Conservation (phyloP, 345 rosid species). For the Barbarea vulgaris region DNA sequence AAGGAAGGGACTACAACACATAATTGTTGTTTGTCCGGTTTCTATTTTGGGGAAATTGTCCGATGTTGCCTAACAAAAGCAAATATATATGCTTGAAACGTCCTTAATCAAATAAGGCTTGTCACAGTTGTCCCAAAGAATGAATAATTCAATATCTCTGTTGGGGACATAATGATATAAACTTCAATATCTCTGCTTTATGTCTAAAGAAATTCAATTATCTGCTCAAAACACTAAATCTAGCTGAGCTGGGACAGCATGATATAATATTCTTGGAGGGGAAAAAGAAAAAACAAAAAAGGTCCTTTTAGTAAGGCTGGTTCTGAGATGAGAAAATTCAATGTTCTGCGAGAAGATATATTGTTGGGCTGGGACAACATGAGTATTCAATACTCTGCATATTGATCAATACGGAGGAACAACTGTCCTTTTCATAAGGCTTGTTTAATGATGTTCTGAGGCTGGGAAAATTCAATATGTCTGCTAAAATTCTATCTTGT, state of each 20-base stretch:
- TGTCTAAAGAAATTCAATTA: neutral
- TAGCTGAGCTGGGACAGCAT: too few species aligned
- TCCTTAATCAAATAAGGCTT: neutral
- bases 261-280: too few species aligned
- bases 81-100: neutral
- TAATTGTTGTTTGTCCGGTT: neutral
- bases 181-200: neutral
- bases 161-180: neutral
- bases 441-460: neutral
- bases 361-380: too few species aligned
- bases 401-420: too few species aligned
- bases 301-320: too few species aligned
- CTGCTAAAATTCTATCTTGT: too few species aligned
- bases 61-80: neutral
- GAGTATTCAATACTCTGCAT: too few species aligned
- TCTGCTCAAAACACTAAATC: too few species aligned
- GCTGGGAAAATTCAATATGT: neutral
- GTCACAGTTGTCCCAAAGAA: neutral
- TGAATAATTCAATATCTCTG: neutral
- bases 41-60: neutral
- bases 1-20: neutral
- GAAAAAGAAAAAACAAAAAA: too few species aligned
- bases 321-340: too few species aligned
- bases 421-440: neutral
- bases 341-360: too few species aligned